Base-by-base conservation (phyloP, 2,329 filamentous ascomycete genomes). In the Trichoderma afroharzianum region DNA sequence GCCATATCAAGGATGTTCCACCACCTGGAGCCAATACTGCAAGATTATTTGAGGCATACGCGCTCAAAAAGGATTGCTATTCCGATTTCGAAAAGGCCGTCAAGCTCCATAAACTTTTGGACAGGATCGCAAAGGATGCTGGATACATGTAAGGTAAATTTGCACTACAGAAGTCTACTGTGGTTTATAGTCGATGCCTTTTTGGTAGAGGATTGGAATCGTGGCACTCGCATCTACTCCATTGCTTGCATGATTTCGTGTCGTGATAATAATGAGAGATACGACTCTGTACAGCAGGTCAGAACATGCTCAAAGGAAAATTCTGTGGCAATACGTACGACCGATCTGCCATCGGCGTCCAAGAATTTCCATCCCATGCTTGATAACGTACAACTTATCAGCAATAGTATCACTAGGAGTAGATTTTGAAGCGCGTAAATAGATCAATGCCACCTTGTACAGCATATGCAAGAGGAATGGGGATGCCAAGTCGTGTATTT, bases 1-100 rank as follows among this genome's bases (percentile, higher is more conserved):
- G 92, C 36, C 93, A 93, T 81, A 94, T 95, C 79, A 92, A 95
- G 83, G 91, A 92, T 83, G 94, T 95, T 86, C 92, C 92, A 39
- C 28, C 32, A 6, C 62, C 68, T 7, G 72, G 53, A 0, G 32
- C 50, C 14, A 66, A 71, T 18, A 73, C 50, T 12, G 68, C 63
- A 24, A 71, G 63, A n/a, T 9, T 70, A 28, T 73, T 64, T 61
- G 70, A 72, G 39, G 72, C 70, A 7, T 70, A 67, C 39, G 72
- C 72, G 24, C 39, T 57, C n/a, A 67, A 55, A 14, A 66, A 55
- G 6, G 61, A 53, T 12, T 39, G 32, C 15, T 72, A 47, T 55
- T 33, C 55, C 6, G 66, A 62, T 43, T 70, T 72, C 12, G 72
- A 72, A 28, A 63, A 32, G 26, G 72, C 53, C 4, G 57, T 71